A percentile compares a stretch with the other conserved stretches of the same genome.
These are phyloP conservation scores for Torulaspora gathmanii DNA, from an alignment of 805 yeast species.

Conservation along the genomic window DNA sequence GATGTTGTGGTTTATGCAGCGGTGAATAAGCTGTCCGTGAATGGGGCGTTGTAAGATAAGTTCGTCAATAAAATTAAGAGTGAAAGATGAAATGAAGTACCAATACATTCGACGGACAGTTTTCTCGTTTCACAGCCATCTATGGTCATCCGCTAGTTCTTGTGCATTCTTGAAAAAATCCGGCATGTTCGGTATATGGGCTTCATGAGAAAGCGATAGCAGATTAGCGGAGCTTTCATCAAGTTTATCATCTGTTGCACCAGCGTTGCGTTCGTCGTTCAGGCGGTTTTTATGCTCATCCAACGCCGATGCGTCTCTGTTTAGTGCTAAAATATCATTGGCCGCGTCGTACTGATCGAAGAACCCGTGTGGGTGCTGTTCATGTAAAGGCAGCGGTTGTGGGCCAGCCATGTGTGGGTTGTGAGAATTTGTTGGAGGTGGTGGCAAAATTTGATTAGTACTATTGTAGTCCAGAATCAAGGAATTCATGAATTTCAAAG, in stretches of 20 bases:
- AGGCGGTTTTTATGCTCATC: constrained; percentile 6
- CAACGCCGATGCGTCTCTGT: constrained; percentile 8
- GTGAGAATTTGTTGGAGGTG: constrained; percentile 10
- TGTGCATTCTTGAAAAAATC: constrained; percentile 24
- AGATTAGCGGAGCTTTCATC: constrained; percentile 6
- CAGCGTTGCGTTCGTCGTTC: constrained; percentile 6
- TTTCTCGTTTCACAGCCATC: constrained; percentile 12
- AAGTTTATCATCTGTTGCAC: constrained; percentile 5
- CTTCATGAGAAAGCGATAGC: constrained; percentile 14
- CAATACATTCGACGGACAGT: not conserved
- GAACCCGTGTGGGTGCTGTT: constrained; percentile 9
- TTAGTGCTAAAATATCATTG: constrained; percentile 10
- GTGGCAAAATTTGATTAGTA: constrained; percentile 30
- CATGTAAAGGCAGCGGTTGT: constrained; percentile 11
- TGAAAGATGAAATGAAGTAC: not conserved
- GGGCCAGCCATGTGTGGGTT: constrained; percentile 9
- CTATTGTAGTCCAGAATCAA: constrained; percentile 46
- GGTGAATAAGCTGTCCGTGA: not conserved
- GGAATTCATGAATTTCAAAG: constrained; percentile 51
- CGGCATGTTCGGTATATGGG: constrained; percentile 22
- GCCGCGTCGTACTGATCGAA: constrained; percentile 14
- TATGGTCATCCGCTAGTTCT: constrained; percentile 18
- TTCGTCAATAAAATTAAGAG: not conserved
- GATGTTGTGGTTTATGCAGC: constrained; percentile 1
- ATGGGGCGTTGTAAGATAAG: not conserved